Evolutionary conservation across 2,329 filamentous ascomycete genomes (phyloP).

Genomic region (Colletotrichum somersetense): DNA sequence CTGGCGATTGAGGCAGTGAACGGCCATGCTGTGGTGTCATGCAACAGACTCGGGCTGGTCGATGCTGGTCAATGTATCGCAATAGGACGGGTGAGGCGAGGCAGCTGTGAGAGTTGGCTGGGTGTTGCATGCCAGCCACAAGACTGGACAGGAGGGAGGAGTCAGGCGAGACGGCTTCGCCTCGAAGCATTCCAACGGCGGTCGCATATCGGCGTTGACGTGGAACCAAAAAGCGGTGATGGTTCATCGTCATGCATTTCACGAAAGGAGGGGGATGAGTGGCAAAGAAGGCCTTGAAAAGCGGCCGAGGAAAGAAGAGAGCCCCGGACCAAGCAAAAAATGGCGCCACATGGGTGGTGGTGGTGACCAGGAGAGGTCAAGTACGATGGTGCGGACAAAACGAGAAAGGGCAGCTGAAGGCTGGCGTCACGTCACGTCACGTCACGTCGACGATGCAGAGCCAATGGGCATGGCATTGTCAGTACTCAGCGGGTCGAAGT

Average conservation of each 20-base stretch:
- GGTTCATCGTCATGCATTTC: slow-evolving; percentile 1
- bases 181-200: slow-evolving; percentile 1
- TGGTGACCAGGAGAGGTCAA: background rate
- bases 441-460: slow-evolving; percentile 7
- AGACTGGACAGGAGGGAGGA: background rate
- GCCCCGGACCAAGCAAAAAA: background rate
- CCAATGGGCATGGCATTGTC: slow-evolving; percentile 14
- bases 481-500: background rate
- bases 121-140: background rate
- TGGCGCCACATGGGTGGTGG: background rate
- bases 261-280: slow-evolving; percentile 5
- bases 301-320: slow-evolving; percentile 17
- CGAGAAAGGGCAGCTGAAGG: slow-evolving; percentile 2
- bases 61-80: slow-evolving; percentile 11
- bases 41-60: background rate
- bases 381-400: background rate
- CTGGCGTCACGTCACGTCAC: slow-evolving; percentile 22
- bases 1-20: background rate
- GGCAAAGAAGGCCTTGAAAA: slow-evolving; percentile 23
- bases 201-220: slow-evolving; percentile 1
- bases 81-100: background rate
- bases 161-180: background rate
- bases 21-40: background rate
- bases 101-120: slow-evolving; percentile 13
- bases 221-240: background rate